These are phyloP conservation scores for Paracoccidioides lutzii DNA, from an alignment of 2,329 filamentous ascomycete genomes.

Conservation along the genomic window DNA sequence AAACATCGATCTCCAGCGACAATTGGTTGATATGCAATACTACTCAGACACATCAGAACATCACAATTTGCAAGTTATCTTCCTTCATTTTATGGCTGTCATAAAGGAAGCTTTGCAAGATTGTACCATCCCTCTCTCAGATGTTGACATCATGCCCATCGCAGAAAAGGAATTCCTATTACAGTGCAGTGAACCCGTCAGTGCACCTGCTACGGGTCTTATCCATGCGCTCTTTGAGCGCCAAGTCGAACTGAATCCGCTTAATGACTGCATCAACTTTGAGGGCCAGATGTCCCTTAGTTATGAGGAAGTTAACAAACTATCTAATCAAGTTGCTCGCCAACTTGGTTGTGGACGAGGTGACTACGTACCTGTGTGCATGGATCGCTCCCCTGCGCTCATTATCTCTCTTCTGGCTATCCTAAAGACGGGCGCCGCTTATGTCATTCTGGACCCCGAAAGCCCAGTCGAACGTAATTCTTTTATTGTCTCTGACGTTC, in stretches of 20 bases:
- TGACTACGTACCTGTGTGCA: conserved; percentile 2
- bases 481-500: conserved; percentile 2
- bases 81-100: not conserved
- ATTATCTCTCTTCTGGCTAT: conserved; percentile 3
- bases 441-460: conserved; percentile 6
- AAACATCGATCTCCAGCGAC: not conserved
- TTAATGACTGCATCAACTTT: not conserved
- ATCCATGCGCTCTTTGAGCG: conserved; percentile 2
- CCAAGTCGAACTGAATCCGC: not conserved
- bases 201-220: not conserved
- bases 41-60: not conserved
- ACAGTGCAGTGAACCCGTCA: not conserved
- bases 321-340: conserved; percentile 1
- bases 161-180: not conserved
- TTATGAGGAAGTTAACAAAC: not conserved
- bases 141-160: not conserved
- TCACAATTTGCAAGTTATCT: not conserved
- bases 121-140: not conserved
- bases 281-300: conserved; percentile 1
- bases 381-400: not conserved
- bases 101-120: not conserved
- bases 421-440: conserved; percentile 4
- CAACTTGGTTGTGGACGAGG: not conserved
- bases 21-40: not conserved
- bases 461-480: not conserved